These are phyloP conservation scores for Apiotrichum gamsii DNA, from an alignment of 1,284 basidiomycete species.

Conservation along the genomic window DNA sequence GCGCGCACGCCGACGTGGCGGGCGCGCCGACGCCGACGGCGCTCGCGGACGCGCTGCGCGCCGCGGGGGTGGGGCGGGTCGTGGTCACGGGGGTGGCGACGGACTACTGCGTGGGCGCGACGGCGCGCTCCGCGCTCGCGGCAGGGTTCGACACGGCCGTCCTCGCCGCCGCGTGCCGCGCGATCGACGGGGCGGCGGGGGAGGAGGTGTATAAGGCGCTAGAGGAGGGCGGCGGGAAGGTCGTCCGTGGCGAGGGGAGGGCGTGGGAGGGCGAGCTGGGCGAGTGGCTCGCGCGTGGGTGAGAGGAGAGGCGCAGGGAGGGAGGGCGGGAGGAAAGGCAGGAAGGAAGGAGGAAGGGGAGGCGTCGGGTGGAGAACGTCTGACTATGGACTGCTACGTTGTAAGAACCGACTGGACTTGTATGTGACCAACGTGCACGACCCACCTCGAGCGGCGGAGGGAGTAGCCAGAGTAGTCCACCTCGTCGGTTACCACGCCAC, in stretches of 20 bases:
- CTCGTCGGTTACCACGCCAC: too few species aligned
- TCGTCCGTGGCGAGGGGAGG: slow-evolving; percentile 4
- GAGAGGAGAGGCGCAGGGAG: too few species aligned
- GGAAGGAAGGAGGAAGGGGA: too few species aligned
- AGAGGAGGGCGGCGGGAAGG: slow-evolving; percentile 4
- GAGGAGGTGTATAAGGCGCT: slow-evolving; percentile 9
- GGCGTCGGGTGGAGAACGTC: too few species aligned
- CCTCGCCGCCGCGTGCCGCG: slow-evolving; percentile 22
- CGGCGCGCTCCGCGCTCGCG: slow-evolving; percentile 25
- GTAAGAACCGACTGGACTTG: too few species aligned
- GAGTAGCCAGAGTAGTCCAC: too few species aligned
- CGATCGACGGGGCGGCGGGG: slow-evolving; percentile 15
- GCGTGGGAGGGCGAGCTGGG: slow-evolving; percentile 10
- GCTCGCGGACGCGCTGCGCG: slow-evolving; percentile 44
- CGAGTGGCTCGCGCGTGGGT: not conserved
- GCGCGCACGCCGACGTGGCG: slow-evolving; percentile 13
- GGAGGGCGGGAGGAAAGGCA: too few species aligned
- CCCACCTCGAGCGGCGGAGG: too few species aligned
- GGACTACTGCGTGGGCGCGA: slow-evolving; percentile 53
- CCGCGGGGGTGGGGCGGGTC: slow-evolving; percentile 48
- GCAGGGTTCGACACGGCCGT: slow-evolving; percentile 25
- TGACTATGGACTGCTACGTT: too few species aligned
- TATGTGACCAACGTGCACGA: too few species aligned
- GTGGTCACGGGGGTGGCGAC: slow-evolving; percentile 58
- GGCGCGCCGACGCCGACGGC: slow-evolving; percentile 24